Percentiles rank a stretch among this genome's conserved stretches.
These are phyloP conservation scores for Phytophthora chlamydospora DNA, from an alignment of 352 stramenopile genomes.

Conservation along the genomic window DNA sequence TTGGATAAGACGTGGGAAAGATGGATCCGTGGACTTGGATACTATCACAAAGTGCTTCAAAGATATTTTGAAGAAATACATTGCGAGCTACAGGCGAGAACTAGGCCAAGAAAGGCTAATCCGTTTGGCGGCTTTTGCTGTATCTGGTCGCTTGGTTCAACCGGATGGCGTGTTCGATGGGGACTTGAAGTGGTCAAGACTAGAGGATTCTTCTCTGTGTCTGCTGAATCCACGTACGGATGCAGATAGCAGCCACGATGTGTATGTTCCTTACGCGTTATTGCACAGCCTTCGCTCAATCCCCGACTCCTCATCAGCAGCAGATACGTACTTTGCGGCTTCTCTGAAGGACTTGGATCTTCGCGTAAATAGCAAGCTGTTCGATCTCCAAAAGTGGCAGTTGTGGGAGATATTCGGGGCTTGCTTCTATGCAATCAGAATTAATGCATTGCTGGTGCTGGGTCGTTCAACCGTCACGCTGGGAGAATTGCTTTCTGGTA, in stretches of 20 bases:
- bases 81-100: constrained; percentile 1
- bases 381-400: constrained; percentile 6
- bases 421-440: constrained; percentile 47
- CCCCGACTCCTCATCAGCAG: not conserved
- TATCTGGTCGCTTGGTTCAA: not conserved
- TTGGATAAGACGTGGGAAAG: not conserved
- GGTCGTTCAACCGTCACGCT: constrained; percentile 27
- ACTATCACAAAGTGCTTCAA: constrained; percentile 9
- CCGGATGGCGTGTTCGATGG: constrained; percentile 9
- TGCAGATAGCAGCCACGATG: not conserved
- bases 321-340: constrained; percentile 2
- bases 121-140: constrained; percentile 16
- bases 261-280: constrained; percentile 20
- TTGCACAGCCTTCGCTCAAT: constrained; percentile 2
- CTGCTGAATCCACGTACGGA: constrained; percentile 24
- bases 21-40: not conserved
- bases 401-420: constrained; percentile 36
- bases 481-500: constrained; percentile 18
- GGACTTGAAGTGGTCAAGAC: constrained; percentile 26
- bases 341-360: constrained; percentile 6
- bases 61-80: constrained; percentile 7
- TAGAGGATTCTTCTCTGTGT: constrained; percentile 36
- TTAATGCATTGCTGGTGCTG: constrained; percentile 41
- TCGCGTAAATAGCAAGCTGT: constrained; percentile 5
- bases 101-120: not conserved